Percentiles rank a stretch among this genome's conserved stretches.
phyloP scores from a whole-genome alignment of 169 alveolate genomes.

The Ichthyophthirius multifiliis region DNA sequence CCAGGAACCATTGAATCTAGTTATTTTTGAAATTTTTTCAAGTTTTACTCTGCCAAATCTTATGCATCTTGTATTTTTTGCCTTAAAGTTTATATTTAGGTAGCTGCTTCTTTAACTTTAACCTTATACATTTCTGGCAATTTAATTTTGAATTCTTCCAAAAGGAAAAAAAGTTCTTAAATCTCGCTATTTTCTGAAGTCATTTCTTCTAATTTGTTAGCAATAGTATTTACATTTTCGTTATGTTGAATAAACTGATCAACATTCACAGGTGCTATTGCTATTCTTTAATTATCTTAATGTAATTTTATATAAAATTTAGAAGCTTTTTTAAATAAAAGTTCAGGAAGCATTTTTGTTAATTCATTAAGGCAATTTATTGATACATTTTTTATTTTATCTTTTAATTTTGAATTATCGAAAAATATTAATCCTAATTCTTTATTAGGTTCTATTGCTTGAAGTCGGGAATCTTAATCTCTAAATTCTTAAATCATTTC shows the following conservation, averaged over 20 bases:
- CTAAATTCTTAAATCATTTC: constrained; percentile 24
- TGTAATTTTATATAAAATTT: constrained; percentile 46
- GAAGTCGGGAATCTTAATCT: constrained; percentile 36
- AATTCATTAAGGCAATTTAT: constrained; percentile 41
- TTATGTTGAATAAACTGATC: constrained; percentile 56
- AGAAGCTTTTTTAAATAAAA: constrained; percentile 46
- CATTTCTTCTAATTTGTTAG: constrained; percentile 40
- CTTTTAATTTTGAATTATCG: constrained; percentile 42
- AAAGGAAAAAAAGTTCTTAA: constrained; percentile 46
- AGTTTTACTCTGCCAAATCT: neutral
- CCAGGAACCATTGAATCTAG: constrained; percentile 37
- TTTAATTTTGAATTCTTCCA: constrained; percentile 55
- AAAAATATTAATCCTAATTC: constrained; percentile 52
- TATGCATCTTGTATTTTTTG: constrained; percentile 22
- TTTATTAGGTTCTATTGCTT: constrained; percentile 28
- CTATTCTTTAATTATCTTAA: constrained; percentile 48
- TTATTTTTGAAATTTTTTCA: constrained; percentile 24
- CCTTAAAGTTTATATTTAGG: neutral
- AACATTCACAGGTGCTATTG: constrained; percentile 65
- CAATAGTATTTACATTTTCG: constrained; percentile 40
- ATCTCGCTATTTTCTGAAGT: constrained; percentile 43
- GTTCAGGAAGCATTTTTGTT: constrained; percentile 50
- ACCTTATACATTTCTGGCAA: constrained; percentile 44
- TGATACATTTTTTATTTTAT: constrained; percentile 49
- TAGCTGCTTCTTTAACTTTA: constrained; percentile 39